Percentiles rank a stretch among this genome's conserved stretches.
These are phyloP conservation scores for Citrus reticulata DNA, from an alignment of 345 rosid species.

Conservation along the genomic window DNA sequence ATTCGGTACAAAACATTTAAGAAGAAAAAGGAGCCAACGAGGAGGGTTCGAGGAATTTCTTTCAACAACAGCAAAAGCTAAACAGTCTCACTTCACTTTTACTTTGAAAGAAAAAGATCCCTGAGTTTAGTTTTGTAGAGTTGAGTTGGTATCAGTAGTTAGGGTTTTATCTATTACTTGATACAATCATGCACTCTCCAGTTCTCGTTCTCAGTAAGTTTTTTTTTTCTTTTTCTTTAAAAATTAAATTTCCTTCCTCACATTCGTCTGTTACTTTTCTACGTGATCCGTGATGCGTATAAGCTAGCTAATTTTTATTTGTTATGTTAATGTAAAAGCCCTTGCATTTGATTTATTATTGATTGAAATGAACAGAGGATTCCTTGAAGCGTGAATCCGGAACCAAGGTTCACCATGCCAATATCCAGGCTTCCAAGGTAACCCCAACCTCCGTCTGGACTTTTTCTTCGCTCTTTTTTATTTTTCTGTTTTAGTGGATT, in stretches of 20 bases:
- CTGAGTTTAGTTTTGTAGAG: neutral
- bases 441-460: too few species aligned
- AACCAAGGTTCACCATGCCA: slow-evolving; percentile 81
- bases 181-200: slow-evolving; percentile 56
- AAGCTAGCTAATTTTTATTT: neutral
- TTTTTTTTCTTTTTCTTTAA: neutral
- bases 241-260: neutral
- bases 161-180: neutral
- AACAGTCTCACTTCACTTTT: neutral
- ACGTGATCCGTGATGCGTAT: neutral
- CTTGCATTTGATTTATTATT: neutral
- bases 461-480: neutral
- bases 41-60: too few species aligned
- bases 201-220: slow-evolving; percentile 86
- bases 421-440: slow-evolving; percentile 89
- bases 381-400: slow-evolving; percentile 96
- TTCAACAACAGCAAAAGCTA: too few species aligned
- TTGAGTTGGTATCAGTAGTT: neutral
- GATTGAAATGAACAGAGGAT: slow-evolving; percentile 58
- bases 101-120: neutral
- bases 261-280: neutral
- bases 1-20: too few species aligned
- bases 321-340: neutral
- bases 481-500: neutral
- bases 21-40: too few species aligned